Percentiles rank a stretch among this genome's conserved stretches.
Evolutionary conservation across 495 filamentous ascomycete species (phyloP).

Genomic region (Xylaria castorea): DNA sequence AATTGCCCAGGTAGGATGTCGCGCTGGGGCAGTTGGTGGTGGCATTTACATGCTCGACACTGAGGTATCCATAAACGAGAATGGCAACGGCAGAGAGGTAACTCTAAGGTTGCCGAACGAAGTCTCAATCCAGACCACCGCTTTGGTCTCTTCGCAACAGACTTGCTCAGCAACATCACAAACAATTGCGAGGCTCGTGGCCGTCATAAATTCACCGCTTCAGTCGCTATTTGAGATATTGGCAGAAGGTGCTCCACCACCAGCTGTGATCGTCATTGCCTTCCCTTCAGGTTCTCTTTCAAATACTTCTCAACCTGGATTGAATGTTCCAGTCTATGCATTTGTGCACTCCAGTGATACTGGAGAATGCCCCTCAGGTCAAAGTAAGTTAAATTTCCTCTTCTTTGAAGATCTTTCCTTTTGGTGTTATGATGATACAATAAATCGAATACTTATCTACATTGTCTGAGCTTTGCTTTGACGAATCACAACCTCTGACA

Average conservation of each 20-base stretch:
- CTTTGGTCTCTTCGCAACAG: slow-evolving; percentile 58
- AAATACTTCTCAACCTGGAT: slow-evolving; percentile 42
- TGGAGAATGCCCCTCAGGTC: slow-evolving; percentile 82
- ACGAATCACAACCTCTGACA: slow-evolving; percentile 84
- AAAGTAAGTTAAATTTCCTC: slow-evolving; percentile 70
- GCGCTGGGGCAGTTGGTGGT: slow-evolving; percentile 90
- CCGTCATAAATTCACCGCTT: slow-evolving; percentile 73
- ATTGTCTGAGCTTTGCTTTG: slow-evolving; percentile 89
- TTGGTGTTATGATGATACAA: slow-evolving; percentile 75
- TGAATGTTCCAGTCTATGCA: slow-evolving; percentile 68
- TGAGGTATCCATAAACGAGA: slow-evolving; percentile 26
- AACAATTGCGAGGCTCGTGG: slow-evolving; percentile 55
- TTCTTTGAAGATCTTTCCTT: slow-evolving; percentile 28
- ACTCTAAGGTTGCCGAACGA: slow-evolving; percentile 65
- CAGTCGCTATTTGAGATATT: slow-evolving; percentile 69
- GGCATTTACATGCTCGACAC: slow-evolving; percentile 85
- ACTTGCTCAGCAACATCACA: slow-evolving; percentile 35
- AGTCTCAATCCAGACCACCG: slow-evolving; percentile 62
- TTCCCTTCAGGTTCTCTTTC: slow-evolving; percentile 64
- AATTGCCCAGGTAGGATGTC: slow-evolving; percentile 89
- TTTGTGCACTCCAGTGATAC: slow-evolving; percentile 83
- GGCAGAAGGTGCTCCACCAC: slow-evolving; percentile 74
- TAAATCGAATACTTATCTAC: slow-evolving; percentile 96
- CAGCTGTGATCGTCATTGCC: slow-evolving; percentile 76
- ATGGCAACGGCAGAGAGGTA: slow-evolving; percentile 38